phyloP scores from a whole-genome alignment of 2,329 filamentous ascomycete genomes.

The Fusarium incarnatum region DNA sequence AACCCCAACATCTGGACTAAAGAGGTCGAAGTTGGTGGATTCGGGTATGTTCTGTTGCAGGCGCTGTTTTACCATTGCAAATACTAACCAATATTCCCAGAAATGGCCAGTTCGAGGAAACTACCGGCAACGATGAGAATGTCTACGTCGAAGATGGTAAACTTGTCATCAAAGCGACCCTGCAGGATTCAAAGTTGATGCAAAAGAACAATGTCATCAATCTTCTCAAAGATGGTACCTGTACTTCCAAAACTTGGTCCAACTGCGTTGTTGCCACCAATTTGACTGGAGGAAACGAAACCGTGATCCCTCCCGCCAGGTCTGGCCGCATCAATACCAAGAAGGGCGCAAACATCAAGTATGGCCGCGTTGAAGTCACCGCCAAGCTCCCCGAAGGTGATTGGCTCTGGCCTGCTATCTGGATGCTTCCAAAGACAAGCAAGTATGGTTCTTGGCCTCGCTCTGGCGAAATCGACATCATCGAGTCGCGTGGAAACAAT shows the following conservation, averaged over 20 bases:
- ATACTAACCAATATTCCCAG: slow-evolving; percentile 54
- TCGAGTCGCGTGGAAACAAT: slow-evolving; percentile 86
- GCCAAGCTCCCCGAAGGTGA: slow-evolving; percentile 82
- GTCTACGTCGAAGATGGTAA: slow-evolving; percentile 76
- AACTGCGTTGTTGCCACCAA: slow-evolving; percentile 79
- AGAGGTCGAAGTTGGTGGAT: slow-evolving; percentile 80
- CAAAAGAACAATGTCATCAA: slow-evolving; percentile 75
- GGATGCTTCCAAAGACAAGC: slow-evolving; percentile 82
- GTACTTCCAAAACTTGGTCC: slow-evolving; percentile 68
- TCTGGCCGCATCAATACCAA: slow-evolving; percentile 84
- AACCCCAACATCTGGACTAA: slow-evolving; percentile 75
- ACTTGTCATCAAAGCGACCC: slow-evolving; percentile 80
- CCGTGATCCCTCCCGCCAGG: slow-evolving; percentile 80
- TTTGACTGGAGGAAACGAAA: slow-evolving; percentile 74
- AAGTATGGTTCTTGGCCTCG: slow-evolving; percentile 82
- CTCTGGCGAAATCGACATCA: slow-evolving; percentile 87
- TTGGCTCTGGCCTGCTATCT: slow-evolving; percentile 94
- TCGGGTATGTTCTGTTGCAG: slow-evolving; percentile 67
- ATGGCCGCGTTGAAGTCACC: slow-evolving; percentile 82
- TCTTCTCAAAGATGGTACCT: slow-evolving; percentile 72
- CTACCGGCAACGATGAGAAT: slow-evolving; percentile 78
- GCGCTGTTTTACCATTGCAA: too few species aligned
- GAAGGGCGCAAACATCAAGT: slow-evolving; percentile 77
- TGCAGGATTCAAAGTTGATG: slow-evolving; percentile 76
- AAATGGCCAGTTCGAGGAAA: slow-evolving; percentile 85